Evolutionary conservation across 2,329 filamentous ascomycete genomes (phyloP).

Genomic region (Neonectria ditissima): DNA sequence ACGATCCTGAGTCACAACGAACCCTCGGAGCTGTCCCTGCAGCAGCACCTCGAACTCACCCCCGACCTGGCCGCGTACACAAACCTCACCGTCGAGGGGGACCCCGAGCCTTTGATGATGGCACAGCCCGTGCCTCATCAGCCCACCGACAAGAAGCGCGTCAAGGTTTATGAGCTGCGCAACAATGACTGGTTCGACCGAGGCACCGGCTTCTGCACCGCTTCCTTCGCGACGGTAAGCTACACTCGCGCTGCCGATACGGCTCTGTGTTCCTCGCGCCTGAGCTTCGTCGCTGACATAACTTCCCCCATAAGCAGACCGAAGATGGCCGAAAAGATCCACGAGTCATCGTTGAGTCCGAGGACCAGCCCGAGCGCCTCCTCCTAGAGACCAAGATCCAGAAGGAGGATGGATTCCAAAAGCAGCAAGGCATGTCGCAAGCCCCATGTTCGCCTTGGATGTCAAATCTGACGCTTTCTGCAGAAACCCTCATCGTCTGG

Average conservation of each 20-base stretch:
- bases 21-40: conserved; percentile 66
- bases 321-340: conserved; percentile 80
- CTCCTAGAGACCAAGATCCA: conserved; percentile 90
- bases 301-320: conserved; percentile 54
- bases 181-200: conserved; percentile 99
- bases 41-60: conserved; percentile 69
- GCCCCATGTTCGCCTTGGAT: conserved; percentile 18
- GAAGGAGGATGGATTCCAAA: conserved; percentile 96
- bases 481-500: conserved; percentile 98
- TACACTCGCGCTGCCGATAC: conserved; percentile 32
- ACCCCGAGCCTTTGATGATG: conserved; percentile 75
- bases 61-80: conserved; percentile 65
- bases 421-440: conserved; percentile 83
- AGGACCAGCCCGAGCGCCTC: conserved; percentile 86
- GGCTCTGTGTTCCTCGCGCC: conserved; percentile 26
- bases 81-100: conserved; percentile 63
- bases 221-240: conserved; percentile 78
- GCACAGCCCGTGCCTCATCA: conserved; percentile 78
- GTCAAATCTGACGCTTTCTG: conserved; percentile 45
- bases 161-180: conserved; percentile 98
- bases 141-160: conserved; percentile 77
- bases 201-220: conserved; percentile 94
- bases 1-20: conserved; percentile 66
- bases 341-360: conserved; percentile 89
- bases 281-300: conserved; percentile 43